These are phyloP conservation scores for Luzula sylvatica DNA, from an alignment of 176 grass and related monocot genomes.

Conservation along the genomic window DNA sequence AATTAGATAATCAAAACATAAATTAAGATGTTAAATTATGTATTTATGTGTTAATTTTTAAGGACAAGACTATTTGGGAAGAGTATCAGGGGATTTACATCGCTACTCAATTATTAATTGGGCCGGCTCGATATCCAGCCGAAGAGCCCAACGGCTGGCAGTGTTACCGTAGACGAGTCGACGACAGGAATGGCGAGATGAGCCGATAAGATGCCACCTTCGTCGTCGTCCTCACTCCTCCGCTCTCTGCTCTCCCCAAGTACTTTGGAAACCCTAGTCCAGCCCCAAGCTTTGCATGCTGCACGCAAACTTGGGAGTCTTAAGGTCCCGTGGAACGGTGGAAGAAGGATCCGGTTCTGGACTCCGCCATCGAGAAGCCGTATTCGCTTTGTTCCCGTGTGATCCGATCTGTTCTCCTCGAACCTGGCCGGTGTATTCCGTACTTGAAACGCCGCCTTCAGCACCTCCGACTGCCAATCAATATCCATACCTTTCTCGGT, in stretches of 20 bases:
- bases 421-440: slow-evolving; percentile 40
- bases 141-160: too few relatives aligned
- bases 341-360: slow-evolving; percentile 47
- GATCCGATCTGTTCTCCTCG: slow-evolving; percentile 70
- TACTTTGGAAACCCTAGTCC: slow-evolving; percentile 7
- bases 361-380: slow-evolving; percentile 35
- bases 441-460: slow-evolving; percentile 74
- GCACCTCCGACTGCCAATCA: slow-evolving; percentile 44
- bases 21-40: too few relatives aligned
- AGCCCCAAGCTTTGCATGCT: not conserved
- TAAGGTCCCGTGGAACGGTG: slow-evolving; percentile 50
- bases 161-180: too few relatives aligned
- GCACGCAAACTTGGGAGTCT: slow-evolving; percentile 29
- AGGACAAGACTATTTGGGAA: slow-evolving; percentile 17
- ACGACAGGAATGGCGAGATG: too few relatives aligned
- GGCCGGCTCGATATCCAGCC: too few relatives aligned
- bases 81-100: slow-evolving; percentile 57
- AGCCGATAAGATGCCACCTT: slow-evolving; percentile 5
- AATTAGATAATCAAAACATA: too few relatives aligned
- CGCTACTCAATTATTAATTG: too few relatives aligned
- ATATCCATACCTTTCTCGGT: slow-evolving; percentile 48
- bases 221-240: not conserved
- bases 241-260: not conserved
- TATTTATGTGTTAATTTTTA: slow-evolving; percentile 1
- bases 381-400: slow-evolving; percentile 36